phyloP scores from a whole-genome alignment of 805 yeast species.

The Candida hispaniensis region DNA sequence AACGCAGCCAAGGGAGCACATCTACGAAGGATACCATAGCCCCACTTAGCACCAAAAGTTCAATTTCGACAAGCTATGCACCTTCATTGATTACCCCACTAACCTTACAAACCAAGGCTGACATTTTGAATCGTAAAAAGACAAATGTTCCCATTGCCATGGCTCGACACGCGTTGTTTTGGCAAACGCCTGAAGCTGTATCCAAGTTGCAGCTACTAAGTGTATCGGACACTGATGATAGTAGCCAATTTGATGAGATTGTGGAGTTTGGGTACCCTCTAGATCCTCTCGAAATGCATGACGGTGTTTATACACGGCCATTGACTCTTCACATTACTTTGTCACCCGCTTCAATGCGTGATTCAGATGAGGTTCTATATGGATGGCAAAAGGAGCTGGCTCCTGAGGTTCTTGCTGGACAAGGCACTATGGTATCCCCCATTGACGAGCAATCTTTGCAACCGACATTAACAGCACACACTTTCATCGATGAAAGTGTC shows the following conservation, averaged over 20 bases:
- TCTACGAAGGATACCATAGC: too few species aligned
- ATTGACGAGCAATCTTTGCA: slow-evolving; percentile 7
- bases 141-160: too few species aligned
- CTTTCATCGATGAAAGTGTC: slow-evolving; percentile 1
- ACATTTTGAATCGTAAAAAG: too few species aligned
- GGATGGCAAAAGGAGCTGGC: slow-evolving; percentile 24
- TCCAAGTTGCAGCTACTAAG: too few species aligned
- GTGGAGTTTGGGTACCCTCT: slow-evolving; percentile 24
- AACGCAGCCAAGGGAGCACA: too few species aligned
- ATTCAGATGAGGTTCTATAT: slow-evolving; percentile 23
- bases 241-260: slow-evolving; percentile 21
- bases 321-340: slow-evolving; percentile 24
- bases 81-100: too few species aligned
- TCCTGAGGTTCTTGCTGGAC: too few species aligned
- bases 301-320: slow-evolving; percentile 18
- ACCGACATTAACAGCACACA: not conserved
- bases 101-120: too few species aligned
- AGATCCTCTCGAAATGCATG: slow-evolving; percentile 5
- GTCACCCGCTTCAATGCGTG: slow-evolving; percentile 24
- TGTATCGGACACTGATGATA: slow-evolving; percentile 6
- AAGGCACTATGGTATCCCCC: slow-evolving; percentile 5
- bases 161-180: too few species aligned
- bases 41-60: too few species aligned
- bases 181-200: too few species aligned
- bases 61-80: too few species aligned